These are phyloP conservation scores for Colletotrichum sp. DNA, from an alignment of 2,329 filamentous ascomycete species.

Conservation along the genomic window DNA sequence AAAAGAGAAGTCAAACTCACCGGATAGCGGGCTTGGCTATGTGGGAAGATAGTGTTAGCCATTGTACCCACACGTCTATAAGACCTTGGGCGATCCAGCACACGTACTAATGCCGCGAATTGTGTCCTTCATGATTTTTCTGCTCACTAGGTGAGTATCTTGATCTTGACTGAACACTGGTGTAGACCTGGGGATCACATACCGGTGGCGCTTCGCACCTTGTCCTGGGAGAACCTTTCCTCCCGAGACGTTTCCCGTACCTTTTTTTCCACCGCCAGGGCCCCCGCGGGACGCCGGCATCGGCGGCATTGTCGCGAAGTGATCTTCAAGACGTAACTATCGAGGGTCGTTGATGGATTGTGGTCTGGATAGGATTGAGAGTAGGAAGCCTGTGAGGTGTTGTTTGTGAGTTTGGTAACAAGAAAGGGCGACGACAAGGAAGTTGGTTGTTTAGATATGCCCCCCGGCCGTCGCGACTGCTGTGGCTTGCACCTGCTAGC, in stretches of 20 bases:
- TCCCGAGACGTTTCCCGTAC: not conserved
- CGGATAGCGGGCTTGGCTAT: constrained; percentile 60
- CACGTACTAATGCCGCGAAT: constrained; percentile 55
- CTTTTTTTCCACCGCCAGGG: constrained; percentile 25
- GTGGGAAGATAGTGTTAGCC: constrained; percentile 2
- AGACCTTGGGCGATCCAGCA: not conserved
- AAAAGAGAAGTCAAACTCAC: constrained; percentile 36
- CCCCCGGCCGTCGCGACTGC: not conserved
- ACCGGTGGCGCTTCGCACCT: constrained; percentile 31
- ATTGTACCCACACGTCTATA: constrained; percentile 15
- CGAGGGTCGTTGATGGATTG: not conserved
- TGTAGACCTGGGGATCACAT: not conserved
- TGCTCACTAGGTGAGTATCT: constrained; percentile 25
- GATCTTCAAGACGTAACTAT: constrained; percentile 22
- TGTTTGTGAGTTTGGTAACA: not conserved
- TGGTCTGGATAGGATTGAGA: not conserved
- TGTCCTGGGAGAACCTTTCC: constrained; percentile 22
- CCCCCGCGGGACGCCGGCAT: constrained; percentile 33
- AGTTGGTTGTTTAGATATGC: not conserved
- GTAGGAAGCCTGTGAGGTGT: not conserved
- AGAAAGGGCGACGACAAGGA: not conserved
- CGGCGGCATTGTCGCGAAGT: constrained; percentile 18
- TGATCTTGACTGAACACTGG: not conserved
- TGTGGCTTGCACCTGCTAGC: not conserved
- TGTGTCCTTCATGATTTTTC: constrained; percentile 53